Conservation (phyloP, 306 rosid species). For the Trifolium subterraneum region DNA sequence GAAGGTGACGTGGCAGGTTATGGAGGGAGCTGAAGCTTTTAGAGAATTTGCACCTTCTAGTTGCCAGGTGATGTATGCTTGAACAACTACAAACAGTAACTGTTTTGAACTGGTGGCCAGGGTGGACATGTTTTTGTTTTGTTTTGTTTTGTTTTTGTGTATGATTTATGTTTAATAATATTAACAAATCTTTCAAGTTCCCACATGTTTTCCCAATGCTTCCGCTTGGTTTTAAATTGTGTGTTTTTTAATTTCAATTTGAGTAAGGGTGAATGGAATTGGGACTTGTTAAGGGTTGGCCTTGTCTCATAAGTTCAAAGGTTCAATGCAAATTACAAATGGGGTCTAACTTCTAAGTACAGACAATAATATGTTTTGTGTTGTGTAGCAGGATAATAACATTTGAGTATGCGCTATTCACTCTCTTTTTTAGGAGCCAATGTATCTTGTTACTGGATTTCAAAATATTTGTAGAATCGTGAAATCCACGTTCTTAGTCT, state of each 20-base stretch:
- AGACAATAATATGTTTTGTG: neutral
- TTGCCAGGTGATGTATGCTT: slow-evolving; percentile 60
- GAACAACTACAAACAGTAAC: neutral
- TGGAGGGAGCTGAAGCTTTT: slow-evolving; percentile 52
- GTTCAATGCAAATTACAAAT: neutral
- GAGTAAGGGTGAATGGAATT: neutral
- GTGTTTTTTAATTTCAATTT: neutral
- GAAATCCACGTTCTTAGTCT: too few relatives aligned
- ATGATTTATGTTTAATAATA: neutral
- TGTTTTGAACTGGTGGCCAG: neutral
- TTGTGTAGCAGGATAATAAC: neutral
- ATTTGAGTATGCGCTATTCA: neutral
- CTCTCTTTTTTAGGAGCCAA: too few relatives aligned
- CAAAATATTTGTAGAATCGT: too few relatives aligned
- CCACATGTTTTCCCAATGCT: slow-evolving; percentile 7
- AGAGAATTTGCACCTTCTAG: slow-evolving; percentile 47
- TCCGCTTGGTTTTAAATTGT: neutral
- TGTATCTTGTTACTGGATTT: too few relatives aligned
- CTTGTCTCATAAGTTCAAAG: neutral
- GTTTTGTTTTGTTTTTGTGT: neutral
- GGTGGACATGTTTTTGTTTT: slow-evolving; percentile 32
- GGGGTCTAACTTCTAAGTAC: neutral
- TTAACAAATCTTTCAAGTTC: neutral
- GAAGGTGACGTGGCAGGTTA: slow-evolving; percentile 57
- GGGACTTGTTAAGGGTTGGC: slow-evolving; percentile 1